Base-by-base conservation (phyloP, 2,329 filamentous ascomycete genomes). In the Fusarium transvaalense region DNA sequence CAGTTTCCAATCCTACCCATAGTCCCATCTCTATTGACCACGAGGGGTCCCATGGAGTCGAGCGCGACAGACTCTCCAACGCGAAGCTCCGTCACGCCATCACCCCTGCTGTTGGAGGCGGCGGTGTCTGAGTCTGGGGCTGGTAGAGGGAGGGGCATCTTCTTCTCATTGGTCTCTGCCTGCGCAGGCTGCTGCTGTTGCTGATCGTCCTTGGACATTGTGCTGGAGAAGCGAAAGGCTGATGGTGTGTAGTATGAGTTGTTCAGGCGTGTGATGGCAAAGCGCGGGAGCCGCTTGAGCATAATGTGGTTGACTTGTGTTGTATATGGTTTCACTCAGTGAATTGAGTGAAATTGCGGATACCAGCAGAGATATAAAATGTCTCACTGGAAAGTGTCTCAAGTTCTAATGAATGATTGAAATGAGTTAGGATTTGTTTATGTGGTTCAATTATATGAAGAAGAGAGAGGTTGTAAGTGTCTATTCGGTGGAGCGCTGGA, bases 1-100 rank as follows among this genome's bases (percentile, higher is more conserved):
- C 91, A 94, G 77, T 94, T 94, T 35, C 84, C 80, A 71, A 94
- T 91, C 34, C 91, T 85, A 58, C 88, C 89, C 70, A 93, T 78
- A 10, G 89, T 89, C 21, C 92, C 92, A 77, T 94, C 90, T 64
- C 83, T 81, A 76, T 93, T 91, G 56, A 94, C 88, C 2, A 94
- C 91, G 72, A 94, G 82, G 3, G 92, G 92, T 0, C 92, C 91
- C 25, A 94, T 81, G 64, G 88, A 84, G 74, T 92, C 90, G 10
- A 94, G 84, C 50, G 84, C 86, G 42, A 91, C 83, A 19, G 77
- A 66, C 42, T 74, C 72, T 29, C 72, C 72, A 61, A 74, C 69
- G 29, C 72, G 72, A 47, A 75, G 69, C 55, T 53, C 47, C 52
- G 64, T 66, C 66, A 66, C 66, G 71, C 39, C 72, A 72, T 71